Percentiles rank a stretch among this genome's conserved stretches.
Evolutionary conservation across 768 basidiomycete genomes (phyloP).

Genomic region (Auriscalpium vulgare): DNA sequence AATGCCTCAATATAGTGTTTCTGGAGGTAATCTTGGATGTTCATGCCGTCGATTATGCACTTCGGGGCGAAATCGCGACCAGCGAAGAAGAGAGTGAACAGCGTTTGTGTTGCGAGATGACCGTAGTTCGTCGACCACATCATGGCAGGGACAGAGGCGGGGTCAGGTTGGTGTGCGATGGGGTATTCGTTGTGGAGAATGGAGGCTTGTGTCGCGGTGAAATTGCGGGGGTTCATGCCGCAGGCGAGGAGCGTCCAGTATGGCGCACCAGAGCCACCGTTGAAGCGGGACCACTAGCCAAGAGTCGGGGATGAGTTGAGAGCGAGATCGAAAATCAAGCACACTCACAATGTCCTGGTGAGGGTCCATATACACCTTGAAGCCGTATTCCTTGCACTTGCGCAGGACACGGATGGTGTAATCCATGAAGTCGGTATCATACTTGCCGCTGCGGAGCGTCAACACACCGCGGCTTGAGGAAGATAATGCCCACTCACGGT

Average conservation of each 20-base stretch:
- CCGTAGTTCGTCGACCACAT: conserved; percentile 96
- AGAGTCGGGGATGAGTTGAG: neutral
- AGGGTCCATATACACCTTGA: conserved; percentile 88
- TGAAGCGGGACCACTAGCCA: conserved; percentile 86
- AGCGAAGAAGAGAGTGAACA: conserved; percentile 94
- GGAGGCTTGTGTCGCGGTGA: conserved; percentile 80
- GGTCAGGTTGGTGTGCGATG: conserved; percentile 48
- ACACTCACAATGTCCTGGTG: conserved; percentile 87
- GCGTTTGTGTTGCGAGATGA: conserved; percentile 76
- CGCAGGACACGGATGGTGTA: conserved; percentile 82
- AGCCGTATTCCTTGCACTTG: conserved; percentile 89
- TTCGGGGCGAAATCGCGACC: conserved; percentile 85
- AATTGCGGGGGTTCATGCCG: conserved; percentile 79
- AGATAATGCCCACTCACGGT: conserved; percentile 58
- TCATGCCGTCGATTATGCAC: conserved; percentile 83
- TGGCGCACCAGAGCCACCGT: conserved; percentile 90
- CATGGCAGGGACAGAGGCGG: conserved; percentile 81
- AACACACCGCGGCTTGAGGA: neutral
- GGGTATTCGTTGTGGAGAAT: conserved; percentile 90
- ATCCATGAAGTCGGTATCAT: conserved; percentile 88
- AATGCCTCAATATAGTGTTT: conserved; percentile 69
- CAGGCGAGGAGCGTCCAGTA: conserved; percentile 90
- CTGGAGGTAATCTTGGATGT: conserved; percentile 88
- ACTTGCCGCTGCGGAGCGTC: conserved; percentile 57
- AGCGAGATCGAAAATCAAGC: neutral